Percentiles rank a stretch among this genome's conserved stretches.
Conservation (phyloP, 768 basidiomycete species). For the Agaricus sinodeliciosus region DNA sequence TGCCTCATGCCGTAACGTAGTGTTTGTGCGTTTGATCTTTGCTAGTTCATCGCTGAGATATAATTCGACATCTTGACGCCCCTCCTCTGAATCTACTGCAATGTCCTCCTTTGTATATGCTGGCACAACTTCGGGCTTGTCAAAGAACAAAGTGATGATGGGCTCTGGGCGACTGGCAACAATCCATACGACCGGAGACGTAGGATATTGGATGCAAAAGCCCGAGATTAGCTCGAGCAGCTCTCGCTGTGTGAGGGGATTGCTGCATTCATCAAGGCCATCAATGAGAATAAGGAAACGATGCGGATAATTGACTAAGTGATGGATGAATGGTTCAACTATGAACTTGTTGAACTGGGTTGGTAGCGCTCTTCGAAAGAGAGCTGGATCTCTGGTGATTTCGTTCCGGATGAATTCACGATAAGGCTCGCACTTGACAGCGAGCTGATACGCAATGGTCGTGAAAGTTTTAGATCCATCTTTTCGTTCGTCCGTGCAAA, state of each 20-base stretch:
- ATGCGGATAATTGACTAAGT: neutral
- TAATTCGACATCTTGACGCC: constrained; percentile 14
- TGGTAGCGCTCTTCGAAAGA: neutral
- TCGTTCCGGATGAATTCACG: neutral
- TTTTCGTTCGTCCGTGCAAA: neutral
- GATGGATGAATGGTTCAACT: neutral
- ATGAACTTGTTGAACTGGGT: neutral
- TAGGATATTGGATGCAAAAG: neutral
- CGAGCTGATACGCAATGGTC: neutral
- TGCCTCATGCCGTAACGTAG: neutral
- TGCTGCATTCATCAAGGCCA: neutral
- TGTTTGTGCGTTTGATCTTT: constrained; percentile 3
- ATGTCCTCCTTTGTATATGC: constrained; percentile 1
- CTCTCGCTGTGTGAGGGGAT: constrained; percentile 8
- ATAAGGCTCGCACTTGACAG: neutral
- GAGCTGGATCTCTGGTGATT: neutral
- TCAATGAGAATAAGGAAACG: neutral
- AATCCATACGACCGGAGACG: constrained; percentile 17
- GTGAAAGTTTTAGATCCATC: neutral
- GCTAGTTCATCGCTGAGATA: constrained; percentile 3
- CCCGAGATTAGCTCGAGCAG: constrained; percentile 11
- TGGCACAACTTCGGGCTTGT: neutral
- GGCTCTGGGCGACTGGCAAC: constrained; percentile 22
- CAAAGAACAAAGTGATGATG: constrained; percentile 13
- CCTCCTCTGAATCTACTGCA: constrained; percentile 7